phyloP scores from a whole-genome alignment of 345 rosid genomes.

The Geranium brycei region DNA sequence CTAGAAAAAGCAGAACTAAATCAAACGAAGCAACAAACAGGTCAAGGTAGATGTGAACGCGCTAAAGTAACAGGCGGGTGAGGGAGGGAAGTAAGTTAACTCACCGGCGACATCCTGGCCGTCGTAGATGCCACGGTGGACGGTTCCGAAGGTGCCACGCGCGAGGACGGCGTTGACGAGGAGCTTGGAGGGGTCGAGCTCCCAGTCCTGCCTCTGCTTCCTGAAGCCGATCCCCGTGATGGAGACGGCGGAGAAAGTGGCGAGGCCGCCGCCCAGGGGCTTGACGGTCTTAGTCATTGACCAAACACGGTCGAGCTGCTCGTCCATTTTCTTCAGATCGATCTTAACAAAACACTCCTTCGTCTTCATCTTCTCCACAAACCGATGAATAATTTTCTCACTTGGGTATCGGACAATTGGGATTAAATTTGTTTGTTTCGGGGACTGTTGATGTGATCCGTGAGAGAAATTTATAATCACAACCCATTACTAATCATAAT shows the following conservation, averaged over 20 bases:
- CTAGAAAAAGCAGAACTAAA: background rate
- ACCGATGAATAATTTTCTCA: too few relatives aligned
- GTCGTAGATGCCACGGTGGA: constrained; percentile 91
- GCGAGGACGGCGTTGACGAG: constrained; percentile 75
- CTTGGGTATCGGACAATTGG: too few relatives aligned
- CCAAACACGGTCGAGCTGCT: constrained; percentile 65
- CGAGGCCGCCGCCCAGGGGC: constrained; percentile 23
- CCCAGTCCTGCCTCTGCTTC: constrained; percentile 59
- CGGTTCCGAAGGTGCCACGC: constrained; percentile 94
- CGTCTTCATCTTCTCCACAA: constrained; percentile 38
- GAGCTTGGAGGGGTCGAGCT: constrained; percentile 34
- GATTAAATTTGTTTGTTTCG: too few relatives aligned
- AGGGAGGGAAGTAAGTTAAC: too few relatives aligned
- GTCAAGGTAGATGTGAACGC: too few relatives aligned
- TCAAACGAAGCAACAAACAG: too few relatives aligned
- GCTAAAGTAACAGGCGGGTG: too few relatives aligned
- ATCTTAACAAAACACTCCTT: constrained; percentile 77
- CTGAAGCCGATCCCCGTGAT: constrained; percentile 13
- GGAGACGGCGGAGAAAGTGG: background rate
- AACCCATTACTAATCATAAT: too few relatives aligned
- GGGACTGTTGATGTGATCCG: too few relatives aligned
- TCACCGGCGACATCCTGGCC: constrained; percentile 88
- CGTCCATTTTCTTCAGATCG: constrained; percentile 90
- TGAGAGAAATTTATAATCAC: too few relatives aligned
- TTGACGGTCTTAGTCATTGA: constrained; percentile 31